Evolutionary conservation across 2,329 filamentous ascomycete genomes (phyloP).

Genomic region (Rhynchosporium secalis): DNA sequence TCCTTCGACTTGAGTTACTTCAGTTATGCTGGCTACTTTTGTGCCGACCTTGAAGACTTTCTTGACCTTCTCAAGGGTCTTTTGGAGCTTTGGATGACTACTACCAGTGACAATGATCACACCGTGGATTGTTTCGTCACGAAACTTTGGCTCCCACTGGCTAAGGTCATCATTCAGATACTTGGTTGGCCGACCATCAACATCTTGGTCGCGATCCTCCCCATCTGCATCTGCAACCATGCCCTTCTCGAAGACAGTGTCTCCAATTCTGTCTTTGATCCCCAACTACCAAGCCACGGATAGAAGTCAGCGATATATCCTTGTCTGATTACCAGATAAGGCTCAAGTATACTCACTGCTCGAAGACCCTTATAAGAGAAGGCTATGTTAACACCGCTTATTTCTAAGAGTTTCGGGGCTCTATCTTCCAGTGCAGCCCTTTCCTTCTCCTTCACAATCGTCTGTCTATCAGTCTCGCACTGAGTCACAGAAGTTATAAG

Average conservation of each 20-base stretch:
- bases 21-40: constrained; percentile 33
- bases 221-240: constrained; percentile 5
- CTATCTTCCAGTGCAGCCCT: background rate
- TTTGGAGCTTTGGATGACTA: constrained; percentile 33
- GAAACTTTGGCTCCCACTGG: constrained; percentile 39
- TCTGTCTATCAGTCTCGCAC: constrained; percentile 3
- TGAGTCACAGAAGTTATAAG: constrained; percentile 5
- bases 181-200: background rate
- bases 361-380: constrained; percentile 16
- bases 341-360: constrained; percentile 1
- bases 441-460: constrained; percentile 11
- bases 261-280: constrained; percentile 6
- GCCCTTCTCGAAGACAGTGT: constrained; percentile 6
- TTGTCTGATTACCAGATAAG: background rate
- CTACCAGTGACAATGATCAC: constrained; percentile 42
- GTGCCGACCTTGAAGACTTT: constrained; percentile 34
- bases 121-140: constrained; percentile 41
- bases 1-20: constrained; percentile 40
- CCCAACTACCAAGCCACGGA: background rate
- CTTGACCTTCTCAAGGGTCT: constrained; percentile 38
- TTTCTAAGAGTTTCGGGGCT: constrained; percentile 7
- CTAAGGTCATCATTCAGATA: constrained; percentile 18
- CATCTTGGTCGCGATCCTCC: background rate
- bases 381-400: constrained; percentile 18
- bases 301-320: background rate